Base-by-base conservation (phyloP, 495 filamentous ascomycete genomes). In the Neurospora sublineolata region DNA sequence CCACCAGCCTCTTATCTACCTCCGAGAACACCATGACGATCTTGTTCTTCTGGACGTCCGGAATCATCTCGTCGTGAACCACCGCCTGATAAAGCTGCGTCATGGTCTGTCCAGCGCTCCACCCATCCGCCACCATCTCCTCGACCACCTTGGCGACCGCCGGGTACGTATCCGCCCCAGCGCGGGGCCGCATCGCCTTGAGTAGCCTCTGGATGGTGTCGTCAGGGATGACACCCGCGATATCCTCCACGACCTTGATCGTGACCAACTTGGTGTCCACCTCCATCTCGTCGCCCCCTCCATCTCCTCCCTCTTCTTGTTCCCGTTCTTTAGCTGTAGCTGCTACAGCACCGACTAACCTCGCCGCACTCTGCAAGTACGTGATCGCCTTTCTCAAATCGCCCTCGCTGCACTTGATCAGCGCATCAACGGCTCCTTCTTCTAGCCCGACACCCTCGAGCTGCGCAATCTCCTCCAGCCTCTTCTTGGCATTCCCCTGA, bases 341-440 rank as follows among this genome's bases (percentile, higher is more conserved):
- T 20, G 76, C 77, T 38, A 79, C 72, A 4, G 89, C 89, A 7
- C 92, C 91, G 4, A 92, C 90, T 68, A 98, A 78, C 72, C 93
- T 84, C 33, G 94, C 94, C 37, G 93, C 93, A 80, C 91, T 94
- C 82, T 99, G 95, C 77, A 99, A 78, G 78, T 94, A 98, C 0
- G 95, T 99, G 74, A 98, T 98, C 0, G 94, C 94, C 71, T 96
- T 95, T 82, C 95, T 83, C 83, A 99, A 80, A 86, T 99, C 95
- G 41, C 95, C 95, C 75, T 99, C 95, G 69, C 91, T 92, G 75
- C 93, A 96, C 72, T 86, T 86, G 58, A 98, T 92, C 69, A 99
- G 82, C 52, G 90, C 89, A 71, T 96, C 93, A 4, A 94, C 83
- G 0, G 91, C 94, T 0, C 93, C 94, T 36, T 89, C 86, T 72